Evolutionary conservation across 1,284 basidiomycete species (phyloP).

Genomic region (Coniferiporia weirii): DNA sequence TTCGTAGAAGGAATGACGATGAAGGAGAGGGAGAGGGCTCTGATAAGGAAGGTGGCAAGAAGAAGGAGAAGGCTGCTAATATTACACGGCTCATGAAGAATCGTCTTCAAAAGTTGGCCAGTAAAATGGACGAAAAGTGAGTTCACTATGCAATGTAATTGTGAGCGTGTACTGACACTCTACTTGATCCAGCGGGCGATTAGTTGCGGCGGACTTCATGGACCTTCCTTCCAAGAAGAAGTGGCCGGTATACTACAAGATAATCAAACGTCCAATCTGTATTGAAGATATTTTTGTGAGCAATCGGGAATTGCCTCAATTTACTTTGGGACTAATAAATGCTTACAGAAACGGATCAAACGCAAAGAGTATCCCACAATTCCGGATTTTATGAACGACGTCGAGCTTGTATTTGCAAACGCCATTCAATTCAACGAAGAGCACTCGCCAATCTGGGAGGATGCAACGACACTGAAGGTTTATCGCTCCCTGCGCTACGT

Average conservation of each 20-base stretch:
- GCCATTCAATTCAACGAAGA: slow-evolving; percentile 80
- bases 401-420: slow-evolving; percentile 89
- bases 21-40: slow-evolving; percentile 31
- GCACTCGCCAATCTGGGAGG: slow-evolving; percentile 71
- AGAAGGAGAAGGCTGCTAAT: slow-evolving; percentile 55
- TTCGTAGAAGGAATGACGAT: slow-evolving; percentile 36
- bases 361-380: slow-evolving; percentile 64
- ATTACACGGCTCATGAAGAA: slow-evolving; percentile 58
- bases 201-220: slow-evolving; percentile 76
- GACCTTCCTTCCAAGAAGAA: slow-evolving; percentile 73
- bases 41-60: slow-evolving; percentile 35
- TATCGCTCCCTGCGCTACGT: not conserved
- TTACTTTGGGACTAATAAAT: slow-evolving; percentile 16
- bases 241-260: slow-evolving; percentile 83
- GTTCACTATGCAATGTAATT: slow-evolving; percentile 23
- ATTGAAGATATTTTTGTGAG: slow-evolving; percentile 76
- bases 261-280: slow-evolving; percentile 80
- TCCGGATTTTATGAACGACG: slow-evolving; percentile 76
- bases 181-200: slow-evolving; percentile 48
- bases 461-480: slow-evolving; percentile 60
- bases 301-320: slow-evolving; percentile 14
- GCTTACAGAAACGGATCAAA: slow-evolving; percentile 63
- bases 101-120: slow-evolving; percentile 63
- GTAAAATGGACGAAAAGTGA: slow-evolving; percentile 61
- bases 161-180: slow-evolving; percentile 6